A percentile compares a stretch with the other conserved stretches of the same genome.
These are phyloP conservation scores for Kalanchoe fedtschenkoi DNA, from an alignment of 164 flowering plant genomes.

Conservation along the genomic window DNA sequence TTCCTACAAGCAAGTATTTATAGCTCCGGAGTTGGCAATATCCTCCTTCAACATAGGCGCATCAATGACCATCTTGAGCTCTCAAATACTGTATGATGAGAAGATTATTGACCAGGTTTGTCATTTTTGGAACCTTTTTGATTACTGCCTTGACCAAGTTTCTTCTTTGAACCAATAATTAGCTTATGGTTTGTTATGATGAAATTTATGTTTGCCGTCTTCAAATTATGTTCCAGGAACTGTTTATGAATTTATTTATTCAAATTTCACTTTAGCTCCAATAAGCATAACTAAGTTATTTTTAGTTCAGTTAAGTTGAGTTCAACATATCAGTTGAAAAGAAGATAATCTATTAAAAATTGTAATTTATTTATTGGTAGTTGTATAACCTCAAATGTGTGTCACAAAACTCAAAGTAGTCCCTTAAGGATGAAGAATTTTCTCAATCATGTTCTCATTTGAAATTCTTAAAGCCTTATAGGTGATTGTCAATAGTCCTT, in stretches of 20 bases:
- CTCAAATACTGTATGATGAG: slow-evolving; percentile 81
- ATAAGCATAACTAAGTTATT: background rate
- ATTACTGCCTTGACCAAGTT: background rate
- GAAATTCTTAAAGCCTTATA: background rate
- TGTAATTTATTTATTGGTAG: too few relatives aligned
- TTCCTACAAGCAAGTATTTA: slow-evolving; percentile 87
- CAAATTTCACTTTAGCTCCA: too few relatives aligned
- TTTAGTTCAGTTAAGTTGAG: background rate
- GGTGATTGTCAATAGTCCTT: background rate
- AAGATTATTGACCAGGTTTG: slow-evolving; percentile 89
- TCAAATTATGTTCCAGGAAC: too few relatives aligned
- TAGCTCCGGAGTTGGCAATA: slow-evolving; percentile 72
- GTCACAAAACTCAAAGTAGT: too few relatives aligned
- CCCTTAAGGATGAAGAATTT: too few relatives aligned
- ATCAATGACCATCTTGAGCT: slow-evolving; percentile 72
- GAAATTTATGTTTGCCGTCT: too few relatives aligned
- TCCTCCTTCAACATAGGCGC: slow-evolving; percentile 72
- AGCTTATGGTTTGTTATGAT: too few relatives aligned
- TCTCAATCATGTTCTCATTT: background rate
- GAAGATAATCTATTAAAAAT: too few relatives aligned
- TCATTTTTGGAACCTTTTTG: slow-evolving; percentile 3
- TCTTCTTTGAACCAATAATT: background rate
- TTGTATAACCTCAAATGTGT: too few relatives aligned
- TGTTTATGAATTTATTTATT: too few relatives aligned
- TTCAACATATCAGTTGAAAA: too few relatives aligned